Percentiles rank a stretch among this genome's conserved stretches.
Conservation (phyloP, 2,329 filamentous ascomycete genomes). For the Pestalotiopsis sp. region DNA sequence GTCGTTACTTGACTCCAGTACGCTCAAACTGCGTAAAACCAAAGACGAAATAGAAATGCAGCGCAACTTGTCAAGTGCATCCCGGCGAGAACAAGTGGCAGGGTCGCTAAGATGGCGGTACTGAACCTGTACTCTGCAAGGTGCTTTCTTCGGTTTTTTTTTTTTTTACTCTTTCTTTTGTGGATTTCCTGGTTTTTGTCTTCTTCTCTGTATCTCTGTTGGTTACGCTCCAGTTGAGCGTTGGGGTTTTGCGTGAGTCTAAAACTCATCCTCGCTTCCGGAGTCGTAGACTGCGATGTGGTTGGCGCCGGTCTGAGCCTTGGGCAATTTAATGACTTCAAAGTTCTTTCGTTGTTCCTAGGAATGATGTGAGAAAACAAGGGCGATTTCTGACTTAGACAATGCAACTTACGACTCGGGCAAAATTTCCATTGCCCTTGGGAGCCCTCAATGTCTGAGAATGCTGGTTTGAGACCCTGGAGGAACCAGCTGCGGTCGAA, state of each 20-base stretch:
- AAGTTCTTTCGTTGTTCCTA: neutral
- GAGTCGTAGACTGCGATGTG: slow-evolving; percentile 5
- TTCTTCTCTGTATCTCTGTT: neutral
- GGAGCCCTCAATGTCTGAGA: neutral
- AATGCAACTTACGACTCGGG: neutral
- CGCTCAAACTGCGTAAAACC: neutral
- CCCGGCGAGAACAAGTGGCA: too few relatives aligned
- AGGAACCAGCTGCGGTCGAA: neutral
- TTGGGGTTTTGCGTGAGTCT: neutral
- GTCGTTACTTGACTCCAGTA: neutral
- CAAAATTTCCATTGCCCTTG: neutral
- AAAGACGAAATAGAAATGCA: neutral
- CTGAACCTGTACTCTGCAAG: neutral
- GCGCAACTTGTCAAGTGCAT: neutral
- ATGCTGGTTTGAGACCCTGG: neutral
- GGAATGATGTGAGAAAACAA: neutral
- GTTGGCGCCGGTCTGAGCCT: neutral
- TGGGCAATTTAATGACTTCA: neutral
- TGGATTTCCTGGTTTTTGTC: neutral
- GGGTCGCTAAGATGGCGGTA: neutral
- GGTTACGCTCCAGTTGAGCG: neutral
- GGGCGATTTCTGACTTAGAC: neutral
- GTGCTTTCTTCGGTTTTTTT: neutral
- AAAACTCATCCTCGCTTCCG: slow-evolving; percentile 8
- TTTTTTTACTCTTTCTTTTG: neutral